Base-by-base conservation (phyloP, 2,329 filamentous ascomycete species). In the Colletotrichum sp. region DNA sequence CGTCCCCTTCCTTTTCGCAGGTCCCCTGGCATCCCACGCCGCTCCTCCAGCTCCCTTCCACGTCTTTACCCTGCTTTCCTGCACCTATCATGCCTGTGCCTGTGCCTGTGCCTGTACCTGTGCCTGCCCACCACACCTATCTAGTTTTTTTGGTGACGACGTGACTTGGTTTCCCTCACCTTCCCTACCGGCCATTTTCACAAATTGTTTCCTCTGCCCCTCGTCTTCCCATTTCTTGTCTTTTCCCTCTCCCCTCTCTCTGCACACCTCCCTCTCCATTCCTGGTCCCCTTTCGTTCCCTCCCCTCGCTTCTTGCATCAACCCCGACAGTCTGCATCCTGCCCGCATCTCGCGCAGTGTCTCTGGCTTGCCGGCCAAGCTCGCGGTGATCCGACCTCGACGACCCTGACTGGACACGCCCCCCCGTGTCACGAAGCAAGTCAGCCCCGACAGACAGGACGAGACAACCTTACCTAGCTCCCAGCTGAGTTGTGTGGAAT, bases 141-240 rank as follows among this genome's bases (percentile, higher is more conserved):
- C 52, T 60, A 69, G 66, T 60, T 69, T 69, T 69, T 69, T 28
- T 62, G 36, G 67, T 52, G 56, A 70, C 67, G 67, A 70, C 67
- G 30, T 52, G 55, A 70, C 56, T 70, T 70, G 26, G 18, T 38
- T 66, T 66, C 15, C 24, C 62, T 64, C 9, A 21, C 34, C n/a
- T 48, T 21, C 32, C 61, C n/a, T 26, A 26, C 32, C 28, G 32
- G 21, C 21, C 34, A 34, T 43, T 43, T 38, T 48, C 43, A 48
- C 43, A 48, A 48, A 48, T 48, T 48, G 43, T 48, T 48, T 48
- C 43, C 43, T 48, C 56, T 61, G 26, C 58, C 58, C 58, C 58
- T 61, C 58, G 18, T 32, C 58, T 61, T 61, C 62, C 62, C 1
- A 4, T 38, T 30, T 36, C 52, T 68, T 18, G 10, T 21, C 66